Base-by-base conservation (phyloP, 2,329 filamentous ascomycete genomes). In the Penicillium sp. region DNA sequence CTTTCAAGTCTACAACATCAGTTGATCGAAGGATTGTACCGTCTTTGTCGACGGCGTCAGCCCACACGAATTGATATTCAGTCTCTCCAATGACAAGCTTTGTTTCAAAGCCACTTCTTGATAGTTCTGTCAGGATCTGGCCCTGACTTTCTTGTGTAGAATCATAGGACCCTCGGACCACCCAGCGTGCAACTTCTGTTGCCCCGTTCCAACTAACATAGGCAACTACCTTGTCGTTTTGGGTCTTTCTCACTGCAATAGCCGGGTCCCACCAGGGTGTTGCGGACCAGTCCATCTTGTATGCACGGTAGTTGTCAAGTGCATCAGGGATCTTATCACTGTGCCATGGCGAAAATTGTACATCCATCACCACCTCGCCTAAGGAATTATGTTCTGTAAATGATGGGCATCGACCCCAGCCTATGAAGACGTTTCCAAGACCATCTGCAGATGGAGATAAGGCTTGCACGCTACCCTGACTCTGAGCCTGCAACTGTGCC, bases 201-300 rank as follows among this genome's bases (percentile, higher is more conserved):
- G 54, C 54, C 9, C 54, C 54, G 29, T 56, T 56, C 54, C 54
- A 56, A 37, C 54, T 56, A 24, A 54, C 43, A n/a, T 56, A 56
- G 24, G 48, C 34, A n/a, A 51, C 34, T 3, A 53, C n/a, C 14
- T 56, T 42, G 1, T 40, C 43, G 3, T 51, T 26, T 5, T 34
- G 11, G 6, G 34, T 43, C 23, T 37, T 47, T 11, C 29, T 39
- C 23, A 31, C 16, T 18, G 24, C 45, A 43, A 46, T 47, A 5
- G 24, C 49, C 13, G 49, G 42, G 18, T 39, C 42, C 49, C 49
- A 52, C 49, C 36, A 51, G 24, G 54, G 54, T 2, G 36, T 51
- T 2, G 42, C 54, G 31, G 39, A 42, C 54, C 54, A 56, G 29
- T 56, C 47, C 51, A 54, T 53, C 18, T 56, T 56, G 19, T 56